A percentile compares a stretch with the other conserved stretches of the same genome.
Conservation (phyloP, 176 grass and related monocot genomes). For the Triticum dicoccoides region DNA sequence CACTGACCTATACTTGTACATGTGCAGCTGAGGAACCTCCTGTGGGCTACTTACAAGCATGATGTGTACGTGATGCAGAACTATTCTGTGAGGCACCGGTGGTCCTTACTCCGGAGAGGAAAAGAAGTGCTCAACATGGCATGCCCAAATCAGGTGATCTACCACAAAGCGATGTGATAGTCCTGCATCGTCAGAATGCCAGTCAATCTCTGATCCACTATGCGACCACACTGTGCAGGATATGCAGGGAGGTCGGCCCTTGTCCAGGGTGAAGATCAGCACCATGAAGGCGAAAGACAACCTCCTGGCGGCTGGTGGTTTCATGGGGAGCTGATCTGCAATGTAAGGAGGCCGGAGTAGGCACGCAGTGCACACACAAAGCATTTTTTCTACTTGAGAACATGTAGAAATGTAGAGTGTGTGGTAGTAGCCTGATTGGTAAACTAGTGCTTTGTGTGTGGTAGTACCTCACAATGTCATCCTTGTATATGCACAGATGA, state of each 20-base stretch:
- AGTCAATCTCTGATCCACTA: neutral
- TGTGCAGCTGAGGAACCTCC: slow-evolving; percentile 73
- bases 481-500: no score
- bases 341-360: slow-evolving; percentile 32
- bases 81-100: slow-evolving; percentile 83
- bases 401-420: no score
- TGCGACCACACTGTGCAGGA: neutral
- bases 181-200: no score
- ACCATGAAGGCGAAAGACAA: slow-evolving; percentile 65
- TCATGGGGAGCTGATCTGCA: slow-evolving; percentile 81
- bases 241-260: neutral
- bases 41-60: slow-evolving; percentile 54
- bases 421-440: no score
- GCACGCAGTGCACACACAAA: neutral
- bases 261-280: slow-evolving; percentile 61
- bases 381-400: no score
- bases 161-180: neutral
- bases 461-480: no score
- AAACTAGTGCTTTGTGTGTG: no score
- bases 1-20: neutral
- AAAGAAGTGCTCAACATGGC: slow-evolving; percentile 65
- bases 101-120: slow-evolving; percentile 44
- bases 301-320: slow-evolving; percentile 72
- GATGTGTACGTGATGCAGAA: slow-evolving; percentile 38
- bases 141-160: slow-evolving; percentile 42